Evolutionary conservation across 192 early-diverging fungal species (phyloP).

Genomic region (Pilaira anomala): DNA sequence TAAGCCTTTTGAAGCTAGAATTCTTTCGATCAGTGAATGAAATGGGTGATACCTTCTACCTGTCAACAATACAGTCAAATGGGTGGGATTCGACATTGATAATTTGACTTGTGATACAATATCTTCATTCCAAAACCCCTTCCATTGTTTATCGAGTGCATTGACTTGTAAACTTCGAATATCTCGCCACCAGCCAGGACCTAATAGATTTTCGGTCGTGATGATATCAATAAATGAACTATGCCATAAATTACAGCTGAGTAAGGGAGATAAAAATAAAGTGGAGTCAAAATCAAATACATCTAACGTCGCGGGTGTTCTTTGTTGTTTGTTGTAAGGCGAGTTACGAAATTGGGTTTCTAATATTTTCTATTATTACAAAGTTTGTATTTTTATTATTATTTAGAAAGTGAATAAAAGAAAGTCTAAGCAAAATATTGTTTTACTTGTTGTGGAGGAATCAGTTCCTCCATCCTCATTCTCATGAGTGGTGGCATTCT

Average conservation of each 20-base stretch:
- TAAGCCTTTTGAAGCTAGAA: constrained; percentile 20
- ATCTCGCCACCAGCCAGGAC: constrained; percentile 36
- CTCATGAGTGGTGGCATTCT: too few species aligned
- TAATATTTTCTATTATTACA: too few species aligned
- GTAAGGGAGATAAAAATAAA: constrained; percentile 27
- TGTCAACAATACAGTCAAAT: constrained; percentile 28
- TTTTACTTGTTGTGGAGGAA: too few species aligned
- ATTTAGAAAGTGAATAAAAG: too few species aligned
- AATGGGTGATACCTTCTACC: constrained; percentile 35
- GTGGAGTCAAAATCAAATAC: constrained; percentile 38
- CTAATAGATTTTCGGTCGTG: constrained; percentile 18
- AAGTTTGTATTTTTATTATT: too few species aligned
- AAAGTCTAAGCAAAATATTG: too few species aligned
- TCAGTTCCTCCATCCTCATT: too few species aligned
- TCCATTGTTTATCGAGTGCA: constrained; percentile 15
- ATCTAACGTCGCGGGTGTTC: constrained; percentile 12
- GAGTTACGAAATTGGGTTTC: background rate
- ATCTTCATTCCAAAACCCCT: constrained; percentile 35
- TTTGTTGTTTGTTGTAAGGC: background rate
- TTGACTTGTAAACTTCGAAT: constrained; percentile 25
- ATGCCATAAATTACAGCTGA: constrained; percentile 20
- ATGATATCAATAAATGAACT: constrained; percentile 1
- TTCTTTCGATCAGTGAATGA: background rate
- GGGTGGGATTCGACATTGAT: constrained; percentile 20
- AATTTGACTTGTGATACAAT: constrained; percentile 20